Evolutionary conservation across 805 yeast species (phyloP), one percentile per base, ranked within the genome.

Genomic region (Priceomyces fermenticarens): DNA sequence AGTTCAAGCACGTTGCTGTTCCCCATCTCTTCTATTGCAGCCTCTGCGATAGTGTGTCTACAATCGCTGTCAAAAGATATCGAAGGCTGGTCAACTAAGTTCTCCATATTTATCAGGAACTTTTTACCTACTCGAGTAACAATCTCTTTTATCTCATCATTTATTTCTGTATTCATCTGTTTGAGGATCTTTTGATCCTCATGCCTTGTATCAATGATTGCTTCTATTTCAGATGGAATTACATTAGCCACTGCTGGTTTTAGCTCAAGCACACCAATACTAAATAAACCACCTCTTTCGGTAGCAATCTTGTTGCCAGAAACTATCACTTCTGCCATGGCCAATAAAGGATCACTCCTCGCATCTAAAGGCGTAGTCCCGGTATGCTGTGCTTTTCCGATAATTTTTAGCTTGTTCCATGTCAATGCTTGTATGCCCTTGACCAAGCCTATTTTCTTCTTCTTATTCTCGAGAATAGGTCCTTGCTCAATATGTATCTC

Each of bases 401-500:
- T 63, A 17, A 83, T 73, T 12, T 60, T 68, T 16, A 80, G 67
- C 35, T 72, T 76, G 40, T 70, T 66, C 89, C 89, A 83, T 32
- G 69, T 61, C 50, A 78, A 79, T 1, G 83, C 84, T 55, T 83
- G 88, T 25, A 75, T 85, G 25, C 84, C 85, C 9, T 67, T 67
- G 10, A 83, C 88, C 34, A 83, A 64, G 27, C 90, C 90, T 42
- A 83, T 76, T 42, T 72, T 72, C 52, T 77, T 76, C 3, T 70
- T 52, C 26, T 70, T 71, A 14, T 70, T 70, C 54, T 83, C 88
- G 37, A 83, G 66, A 30, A 81, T 70, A 9, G 89, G 88, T 5
- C 90, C 90, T 59, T 83, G 89, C 53, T 83, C 89, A 44, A 83
- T 83, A 54, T 83, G 90, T 40, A 83, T 65, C 56, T 83, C 90